These are phyloP conservation scores for Penicillium bialowiezense DNA, from an alignment of 495 filamentous ascomycete genomes.

Conservation along the genomic window DNA sequence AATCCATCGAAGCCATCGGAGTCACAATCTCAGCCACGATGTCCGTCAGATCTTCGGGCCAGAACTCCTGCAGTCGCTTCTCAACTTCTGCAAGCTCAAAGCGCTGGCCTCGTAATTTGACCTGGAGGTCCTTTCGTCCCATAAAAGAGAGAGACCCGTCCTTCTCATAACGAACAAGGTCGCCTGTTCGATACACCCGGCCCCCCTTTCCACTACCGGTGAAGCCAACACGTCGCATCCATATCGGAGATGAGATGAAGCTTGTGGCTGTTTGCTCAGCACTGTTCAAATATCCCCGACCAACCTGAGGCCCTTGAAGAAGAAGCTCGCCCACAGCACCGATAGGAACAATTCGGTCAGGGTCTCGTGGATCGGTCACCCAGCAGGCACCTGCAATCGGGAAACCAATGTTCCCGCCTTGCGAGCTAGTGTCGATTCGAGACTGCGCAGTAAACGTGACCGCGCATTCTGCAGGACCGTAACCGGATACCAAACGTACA, in stretches of 20 bases:
- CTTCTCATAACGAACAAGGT: constrained; percentile 38
- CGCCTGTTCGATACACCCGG: constrained; percentile 48
- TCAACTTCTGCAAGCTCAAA: constrained; percentile 18
- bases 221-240: neutral
- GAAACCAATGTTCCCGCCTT: no score
- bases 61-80: neutral
- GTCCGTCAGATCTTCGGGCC: no score
- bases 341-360: constrained; percentile 27
- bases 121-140: constrained; percentile 30
- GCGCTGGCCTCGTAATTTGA: constrained; percentile 34
- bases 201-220: no score
- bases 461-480: neutral
- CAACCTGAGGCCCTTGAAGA: constrained; percentile 36
- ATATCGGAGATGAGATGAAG: neutral
- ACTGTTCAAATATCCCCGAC: constrained; percentile 31
- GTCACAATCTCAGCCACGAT: neutral
- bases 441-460: neutral
- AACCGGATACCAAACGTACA: neutral
- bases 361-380: constrained; percentile 30
- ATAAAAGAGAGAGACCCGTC: constrained; percentile 39
- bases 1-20: no score
- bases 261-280: neutral
- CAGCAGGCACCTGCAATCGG: neutral
- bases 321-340: constrained; percentile 40
- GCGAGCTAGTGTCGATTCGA: neutral